Evolutionary conservation across 768 basidiomycete genomes (phyloP).

Genomic region (Lentinula aciculospora): DNA sequence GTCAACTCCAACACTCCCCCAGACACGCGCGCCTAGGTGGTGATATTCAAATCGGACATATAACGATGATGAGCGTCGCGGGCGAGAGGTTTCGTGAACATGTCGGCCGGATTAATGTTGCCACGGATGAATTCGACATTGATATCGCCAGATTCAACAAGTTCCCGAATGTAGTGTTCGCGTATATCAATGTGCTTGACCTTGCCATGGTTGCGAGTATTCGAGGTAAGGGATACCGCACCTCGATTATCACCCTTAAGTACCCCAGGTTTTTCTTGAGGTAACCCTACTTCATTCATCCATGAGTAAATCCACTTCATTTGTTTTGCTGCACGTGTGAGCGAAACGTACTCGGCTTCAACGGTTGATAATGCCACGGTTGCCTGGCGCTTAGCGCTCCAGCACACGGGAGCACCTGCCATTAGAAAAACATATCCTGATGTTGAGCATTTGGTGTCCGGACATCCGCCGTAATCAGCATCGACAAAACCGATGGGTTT

Average conservation of each 20-base stretch:
- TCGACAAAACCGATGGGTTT: slow-evolving; percentile 5
- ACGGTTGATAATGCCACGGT: not conserved
- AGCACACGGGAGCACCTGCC: slow-evolving; percentile 15
- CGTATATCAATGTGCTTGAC: slow-evolving; percentile 13
- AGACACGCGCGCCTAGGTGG: no score
- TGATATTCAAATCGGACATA: no score
- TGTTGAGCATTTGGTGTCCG: slow-evolving; percentile 12
- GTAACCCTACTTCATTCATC: not conserved
- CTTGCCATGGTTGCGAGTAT: not conserved
- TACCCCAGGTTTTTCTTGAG: no score
- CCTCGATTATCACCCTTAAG: not conserved
- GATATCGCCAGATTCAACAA: slow-evolving; percentile 5
- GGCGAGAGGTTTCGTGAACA: no score
- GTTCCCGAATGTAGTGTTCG: slow-evolving; percentile 10
- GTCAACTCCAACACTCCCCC: no score
- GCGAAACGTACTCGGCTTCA: not conserved
- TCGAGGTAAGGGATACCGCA: not conserved
- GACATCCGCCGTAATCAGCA: slow-evolving; percentile 17
- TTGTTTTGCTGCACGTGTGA: not conserved
- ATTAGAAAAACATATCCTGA: slow-evolving; percentile 17
- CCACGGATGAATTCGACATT: slow-evolving; percentile 8
- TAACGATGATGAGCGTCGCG: no score
- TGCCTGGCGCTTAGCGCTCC: slow-evolving; percentile 17
- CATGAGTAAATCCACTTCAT: not conserved
- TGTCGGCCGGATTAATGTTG: not conserved